These are phyloP conservation scores for Apiospora phragmitis DNA, from an alignment of 2,329 filamentous ascomycete genomes.

Conservation along the genomic window DNA sequence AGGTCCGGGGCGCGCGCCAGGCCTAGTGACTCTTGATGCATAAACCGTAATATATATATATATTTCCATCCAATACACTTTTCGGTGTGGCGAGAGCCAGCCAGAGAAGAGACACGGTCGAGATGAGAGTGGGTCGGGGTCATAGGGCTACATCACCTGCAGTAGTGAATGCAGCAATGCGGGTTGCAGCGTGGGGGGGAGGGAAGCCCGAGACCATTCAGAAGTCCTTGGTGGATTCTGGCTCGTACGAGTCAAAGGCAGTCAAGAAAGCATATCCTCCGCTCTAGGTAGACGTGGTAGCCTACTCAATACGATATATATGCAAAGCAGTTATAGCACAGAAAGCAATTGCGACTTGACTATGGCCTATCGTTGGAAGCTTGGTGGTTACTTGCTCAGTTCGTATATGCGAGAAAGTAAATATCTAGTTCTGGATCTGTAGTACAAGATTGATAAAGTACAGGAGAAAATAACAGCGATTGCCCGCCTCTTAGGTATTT, in stretches of 20 bases:
- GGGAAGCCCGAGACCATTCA: not conserved
- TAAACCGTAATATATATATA: not conserved
- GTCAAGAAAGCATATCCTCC: not conserved
- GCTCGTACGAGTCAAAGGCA: not conserved
- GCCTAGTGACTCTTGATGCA: not conserved
- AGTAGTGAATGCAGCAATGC: slow-evolving; percentile 6
- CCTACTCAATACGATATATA: not conserved
- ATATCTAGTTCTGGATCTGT: not conserved
- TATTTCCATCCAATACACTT: not conserved
- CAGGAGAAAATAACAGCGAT: not conserved
- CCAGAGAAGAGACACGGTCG: not conserved
- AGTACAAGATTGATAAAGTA: not conserved
- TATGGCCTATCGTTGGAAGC: not conserved
- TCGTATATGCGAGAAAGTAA: slow-evolving; percentile 4
- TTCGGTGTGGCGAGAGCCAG: not conserved
- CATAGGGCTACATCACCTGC: not conserved
- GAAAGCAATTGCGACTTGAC: not conserved
- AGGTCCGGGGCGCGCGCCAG: not conserved
- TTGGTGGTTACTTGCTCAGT: not conserved
- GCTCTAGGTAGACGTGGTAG: not conserved
- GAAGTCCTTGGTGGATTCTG: not conserved
- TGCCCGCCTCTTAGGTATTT: not conserved
- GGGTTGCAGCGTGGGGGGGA: not conserved
- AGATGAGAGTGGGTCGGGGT: not conserved
- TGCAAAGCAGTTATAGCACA: not conserved